Conservation (phyloP, 345 rosid genomes). For the Acer saccharum region DNA sequence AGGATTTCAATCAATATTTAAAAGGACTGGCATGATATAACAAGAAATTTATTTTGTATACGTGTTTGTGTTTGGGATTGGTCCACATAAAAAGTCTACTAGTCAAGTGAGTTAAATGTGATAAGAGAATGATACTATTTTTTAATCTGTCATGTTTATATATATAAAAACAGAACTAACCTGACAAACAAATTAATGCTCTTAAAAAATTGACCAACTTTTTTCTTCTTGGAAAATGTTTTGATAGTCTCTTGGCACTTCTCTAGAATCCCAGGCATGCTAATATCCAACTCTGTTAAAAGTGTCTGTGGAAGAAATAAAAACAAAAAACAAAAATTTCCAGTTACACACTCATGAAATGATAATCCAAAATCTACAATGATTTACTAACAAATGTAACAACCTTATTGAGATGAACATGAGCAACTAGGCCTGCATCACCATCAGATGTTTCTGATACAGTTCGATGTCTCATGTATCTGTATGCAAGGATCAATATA, state of each 20-base stretch:
- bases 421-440: constrained; percentile 72
- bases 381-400: constrained; percentile 17
- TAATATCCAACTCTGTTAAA: constrained; percentile 55
- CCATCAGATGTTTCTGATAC: constrained; percentile 44
- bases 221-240: constrained; percentile 69
- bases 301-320: constrained; percentile 38
- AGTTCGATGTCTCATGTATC: constrained; percentile 54
- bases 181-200: constrained; percentile 53
- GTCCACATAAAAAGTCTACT: too few relatives aligned
- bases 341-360: constrained; percentile 21
- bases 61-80: too few relatives aligned
- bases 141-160: too few relatives aligned
- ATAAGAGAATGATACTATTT: too few relatives aligned
- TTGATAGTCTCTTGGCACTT: constrained; percentile 69
- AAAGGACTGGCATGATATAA: too few relatives aligned
- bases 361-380: constrained; percentile 14
- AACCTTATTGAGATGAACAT: constrained; percentile 81
- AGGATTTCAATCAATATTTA: too few relatives aligned
- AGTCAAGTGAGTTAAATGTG: too few relatives aligned
- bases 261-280: constrained; percentile 53
- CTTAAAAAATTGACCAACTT: constrained; percentile 46
- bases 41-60: too few relatives aligned
- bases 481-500: constrained; percentile 27
- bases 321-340: constrained; percentile 12
- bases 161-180: constrained; percentile 37